Base-by-base conservation (phyloP, 805 yeast genomes). In the Wickerhamomyces silvicola region DNA sequence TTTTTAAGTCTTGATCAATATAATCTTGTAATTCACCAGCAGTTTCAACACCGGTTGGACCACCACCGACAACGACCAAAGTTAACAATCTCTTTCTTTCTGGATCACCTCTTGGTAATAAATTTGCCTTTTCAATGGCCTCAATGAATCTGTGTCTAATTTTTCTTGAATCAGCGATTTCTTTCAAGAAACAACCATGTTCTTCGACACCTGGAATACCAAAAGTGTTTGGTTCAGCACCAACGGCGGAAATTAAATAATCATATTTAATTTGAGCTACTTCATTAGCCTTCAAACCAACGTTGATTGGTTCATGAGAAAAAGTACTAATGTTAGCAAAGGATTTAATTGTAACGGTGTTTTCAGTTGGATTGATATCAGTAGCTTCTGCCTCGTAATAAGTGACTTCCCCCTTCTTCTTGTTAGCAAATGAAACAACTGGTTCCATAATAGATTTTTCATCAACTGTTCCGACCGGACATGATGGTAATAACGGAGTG, bases 31-130 rank as follows among this genome's bases (percentile, higher is more conserved):
- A 66, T 62, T 88, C 97, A 59, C 95, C 97, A 39, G 97, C 95
- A 45, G 87, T 81, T 65, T 87, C 97, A 37, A 87, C 96, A 68
- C 97, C 97, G 27, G 97, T 87, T 55, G 97, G 97, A 45, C 97
- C 97, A 63, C 96, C 97, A 51, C 97, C 97, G 48, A 90, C 92
- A 38, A 88, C 95, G 33, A 88, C 90, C 40, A 85, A 72, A 37
- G 83, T 81, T 59, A 88, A 69, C 46, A 88, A 70, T 60, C 95
- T 78, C 64, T 79, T 79, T 61, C 96, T 76, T 59, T 83, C 94
- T 28, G 78, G 79, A 46, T 75, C 84, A 39, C 70, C 74, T 57
- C 78, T 76, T 44, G 90, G 90, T 50, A 87, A 73, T 45, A 82
- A 66, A 57, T 81, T 79, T 28, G 96, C 95, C 48, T 83, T 86